Base-by-base conservation (phyloP, 176 grass and related monocot genomes). In the Melocanna baccifera region DNA sequence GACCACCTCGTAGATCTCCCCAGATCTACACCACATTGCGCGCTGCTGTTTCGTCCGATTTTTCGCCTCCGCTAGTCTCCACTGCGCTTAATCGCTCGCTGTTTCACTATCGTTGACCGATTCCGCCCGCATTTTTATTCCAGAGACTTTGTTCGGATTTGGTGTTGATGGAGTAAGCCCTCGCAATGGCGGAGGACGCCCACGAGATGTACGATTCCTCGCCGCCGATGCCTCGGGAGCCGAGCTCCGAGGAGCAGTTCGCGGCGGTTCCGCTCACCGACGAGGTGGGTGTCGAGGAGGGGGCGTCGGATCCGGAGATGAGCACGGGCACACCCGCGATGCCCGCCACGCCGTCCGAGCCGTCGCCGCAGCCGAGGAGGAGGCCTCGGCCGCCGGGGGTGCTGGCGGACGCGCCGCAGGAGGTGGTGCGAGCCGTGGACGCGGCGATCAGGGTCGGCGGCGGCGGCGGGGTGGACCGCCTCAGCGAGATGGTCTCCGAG, bases 121-220 rank as follows among this genome's bases (percentile, higher is more conserved):
- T 81, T 85, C 88, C 63, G 77, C 90, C 62, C 67, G 71, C 78
- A 67, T 77, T 75, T 80, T 77, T 78, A 45, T 58, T 48, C 25
- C 32, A 22, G 23, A 70, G 68, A 26, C 67, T 85, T 69, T 53
- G 7, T 9, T 65, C 36, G 71, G 55, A 69, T 86, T 76, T 26
- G 78, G 71, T 32, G 62, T 89, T 81, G 71, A 82, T 91, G 85
- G 46, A 69, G 78, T 86, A 20, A 84, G 67, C 67, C 78, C 52
- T 86, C 66, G 87, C 65, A 78, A 98, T 98, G 93, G 93, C 87
- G 79, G 91, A 98, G 12, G 85, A 91, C 81, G 77, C 87, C 77
- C 84, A 52, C 42, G 87, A 87, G 32, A 20, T 83, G 59, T 23
- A 25, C 41, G 75, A 80, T 84, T 68, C 84, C 74, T 89, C 87